Conservation (phyloP, 1,139 yeast genomes). For the Nadsonia starkeyi-henricii region DNA sequence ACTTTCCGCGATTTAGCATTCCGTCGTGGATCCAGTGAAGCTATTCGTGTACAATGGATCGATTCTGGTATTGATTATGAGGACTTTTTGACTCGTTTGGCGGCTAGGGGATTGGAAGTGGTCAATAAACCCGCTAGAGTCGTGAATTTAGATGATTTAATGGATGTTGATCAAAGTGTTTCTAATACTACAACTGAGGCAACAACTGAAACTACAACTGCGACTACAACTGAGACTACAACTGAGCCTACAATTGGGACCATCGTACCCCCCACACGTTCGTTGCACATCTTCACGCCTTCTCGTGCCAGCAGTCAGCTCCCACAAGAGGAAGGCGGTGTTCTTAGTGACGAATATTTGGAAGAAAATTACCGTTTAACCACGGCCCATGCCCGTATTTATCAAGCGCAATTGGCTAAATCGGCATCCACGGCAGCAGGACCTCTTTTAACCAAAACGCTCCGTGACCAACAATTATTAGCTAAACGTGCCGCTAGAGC, state of each 20-base stretch:
- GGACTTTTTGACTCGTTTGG: not conserved
- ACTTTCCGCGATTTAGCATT: not conserved
- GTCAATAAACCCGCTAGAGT: not conserved
- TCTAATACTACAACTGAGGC: no score
- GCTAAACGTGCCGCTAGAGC: not conserved
- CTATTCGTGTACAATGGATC: not conserved
- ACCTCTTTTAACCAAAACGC: not conserved
- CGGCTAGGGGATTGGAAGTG: not conserved
- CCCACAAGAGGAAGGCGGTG: no score
- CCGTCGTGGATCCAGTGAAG: not conserved
- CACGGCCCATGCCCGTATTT: slow-evolving; percentile 4
- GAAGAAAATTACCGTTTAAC: slow-evolving; percentile 3
- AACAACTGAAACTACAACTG: not conserved
- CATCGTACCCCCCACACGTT: not conserved
- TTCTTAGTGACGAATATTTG: not conserved
- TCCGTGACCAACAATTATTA: not conserved
- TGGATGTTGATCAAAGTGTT: no score
- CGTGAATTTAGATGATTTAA: no score
- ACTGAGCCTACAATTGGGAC: not conserved
- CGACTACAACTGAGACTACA: not conserved
- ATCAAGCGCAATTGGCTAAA: slow-evolving; percentile 1
- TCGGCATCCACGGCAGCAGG: not conserved
- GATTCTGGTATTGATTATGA: not conserved
- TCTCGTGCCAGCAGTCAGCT: not conserved
- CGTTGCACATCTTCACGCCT: not conserved